A percentile compares a stretch with the other conserved stretches of the same genome.
phyloP scores from a whole-genome alignment of 2,329 filamentous ascomycete species.

The Pseudogymnoascus sp. region DNA sequence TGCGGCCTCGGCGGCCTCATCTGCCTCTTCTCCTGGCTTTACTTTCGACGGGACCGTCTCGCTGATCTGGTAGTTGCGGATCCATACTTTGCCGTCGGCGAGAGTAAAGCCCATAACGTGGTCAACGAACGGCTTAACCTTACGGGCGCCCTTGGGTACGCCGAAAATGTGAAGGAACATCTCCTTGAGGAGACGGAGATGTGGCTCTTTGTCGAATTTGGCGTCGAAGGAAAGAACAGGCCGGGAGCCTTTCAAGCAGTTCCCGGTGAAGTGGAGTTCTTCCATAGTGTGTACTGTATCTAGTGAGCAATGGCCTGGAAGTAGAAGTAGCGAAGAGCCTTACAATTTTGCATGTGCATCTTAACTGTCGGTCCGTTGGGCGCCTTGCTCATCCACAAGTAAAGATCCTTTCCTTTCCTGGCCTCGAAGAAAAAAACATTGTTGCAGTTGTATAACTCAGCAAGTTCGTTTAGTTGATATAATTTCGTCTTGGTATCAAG shows the following conservation, averaged over 20 bases:
- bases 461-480: conserved; percentile 66
- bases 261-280: conserved; percentile 92
- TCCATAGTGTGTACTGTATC: conserved; percentile 83
- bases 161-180: conserved; percentile 86
- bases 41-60: conserved; percentile 62
- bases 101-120: conserved; percentile 90
- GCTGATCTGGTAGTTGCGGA: conserved; percentile 87
- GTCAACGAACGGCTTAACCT: conserved; percentile 93
- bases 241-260: conserved; percentile 88
- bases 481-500: conserved; percentile 93
- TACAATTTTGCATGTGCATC: conserved; percentile 72
- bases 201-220: conserved; percentile 73
- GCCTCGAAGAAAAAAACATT: conserved; percentile 94
- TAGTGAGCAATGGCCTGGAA: conserved; percentile 13
- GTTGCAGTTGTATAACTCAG: conserved; percentile 83
- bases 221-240: conserved; percentile 89
- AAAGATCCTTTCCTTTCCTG: conserved; percentile 87
- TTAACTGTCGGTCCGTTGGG: conserved; percentile 57
- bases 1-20: conserved; percentile 36
- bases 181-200: conserved; percentile 80
- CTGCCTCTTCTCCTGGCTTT: conserved; percentile 36
- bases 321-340: conserved; percentile 19
- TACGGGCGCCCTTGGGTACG: conserved; percentile 79
- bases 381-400: conserved; percentile 86
- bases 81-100: conserved; percentile 91